Base-by-base conservation (phyloP, 1,284 basidiomycete genomes). In the Mycena citricolor region DNA sequence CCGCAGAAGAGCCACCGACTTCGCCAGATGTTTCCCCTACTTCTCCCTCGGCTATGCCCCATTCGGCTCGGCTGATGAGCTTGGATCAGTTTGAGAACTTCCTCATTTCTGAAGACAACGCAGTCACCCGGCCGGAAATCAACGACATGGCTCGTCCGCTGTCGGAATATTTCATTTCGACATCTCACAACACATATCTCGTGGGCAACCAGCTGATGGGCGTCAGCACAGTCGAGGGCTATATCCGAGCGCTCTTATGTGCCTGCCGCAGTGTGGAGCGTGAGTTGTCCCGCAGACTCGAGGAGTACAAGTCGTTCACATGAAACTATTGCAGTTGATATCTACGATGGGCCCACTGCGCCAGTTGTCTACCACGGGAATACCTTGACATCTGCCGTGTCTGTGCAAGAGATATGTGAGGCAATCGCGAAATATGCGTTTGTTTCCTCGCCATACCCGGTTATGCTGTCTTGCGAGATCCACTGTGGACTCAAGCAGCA, bases 121-220 rank as follows among this genome's bases (percentile, higher is more conserved):
- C 44, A 5, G 41, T 48, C 4, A 43, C 38, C 8, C 28, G 35
- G 19, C 47, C 44, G 29, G 38, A 43, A 12, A 30, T 44, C 12
- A 44, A 45, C 29, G 49, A 51, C 14, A 71, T 97, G 91, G 85
- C 83, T 1, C 73, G 76, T 1, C 92, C 95, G 1, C 68, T 97
- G 8, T 77, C 82, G 5, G 88, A 97, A 48, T 98, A 98, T 63
- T 97, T 78, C 59, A 86, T 98, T 57, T 94, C 91, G 4, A 90
- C 91, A 13, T 95, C 92, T 23, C 97, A 99, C 61, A 99, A 99
- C 59, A 99, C 97, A 0, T 99, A 99, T 59, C 82, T 99, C 4
- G 85, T 97, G 10, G 94, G 94, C 0, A 83, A 93, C 55, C 97
- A 99, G 61, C 83, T 97, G 45, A 81, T 94, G 8, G 95, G 97